A percentile compares a stretch with the other conserved stretches of the same genome.
phyloP scores from a whole-genome alignment of 495 filamentous ascomycete genomes.

The Penicillium lagena region DNA sequence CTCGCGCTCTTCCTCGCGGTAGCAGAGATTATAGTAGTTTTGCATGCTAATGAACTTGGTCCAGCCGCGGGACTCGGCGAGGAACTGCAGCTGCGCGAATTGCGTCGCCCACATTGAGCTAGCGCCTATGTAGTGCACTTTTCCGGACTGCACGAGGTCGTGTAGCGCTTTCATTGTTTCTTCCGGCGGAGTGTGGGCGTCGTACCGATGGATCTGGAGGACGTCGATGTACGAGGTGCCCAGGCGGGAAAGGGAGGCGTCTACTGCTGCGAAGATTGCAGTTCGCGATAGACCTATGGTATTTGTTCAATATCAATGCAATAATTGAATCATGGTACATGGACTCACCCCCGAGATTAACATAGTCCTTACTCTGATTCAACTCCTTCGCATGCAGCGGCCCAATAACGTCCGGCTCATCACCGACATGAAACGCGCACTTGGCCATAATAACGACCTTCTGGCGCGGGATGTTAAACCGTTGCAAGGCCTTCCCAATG shows the following conservation, averaged over 20 bases:
- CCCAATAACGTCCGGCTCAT: conserved; percentile 3
- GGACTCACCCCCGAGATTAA: too few relatives aligned
- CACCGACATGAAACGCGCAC: conserved; percentile 53
- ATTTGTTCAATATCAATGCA: too few relatives aligned
- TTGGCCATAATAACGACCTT: conserved; percentile 69
- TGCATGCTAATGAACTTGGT: conserved; percentile 68
- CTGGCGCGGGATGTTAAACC: conserved; percentile 65
- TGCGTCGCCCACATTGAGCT: conserved; percentile 25
- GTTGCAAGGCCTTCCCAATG: conserved; percentile 61
- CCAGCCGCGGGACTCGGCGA: conserved; percentile 52
- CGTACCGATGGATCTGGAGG: conserved; percentile 47
- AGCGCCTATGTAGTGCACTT: conserved; percentile 63
- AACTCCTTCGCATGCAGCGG: conserved; percentile 2
- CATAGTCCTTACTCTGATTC: conserved; percentile 24
- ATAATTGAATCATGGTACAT: too few relatives aligned
- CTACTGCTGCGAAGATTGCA: conserved; percentile 48
- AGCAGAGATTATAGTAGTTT: conserved; percentile 61
- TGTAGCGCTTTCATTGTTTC: conserved; percentile 71
- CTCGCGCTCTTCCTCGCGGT: conserved; percentile 68
- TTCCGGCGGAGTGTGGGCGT: conserved; percentile 48
- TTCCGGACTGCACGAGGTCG: conserved; percentile 57
- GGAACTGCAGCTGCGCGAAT: conserved; percentile 37
- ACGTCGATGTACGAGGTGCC: conserved; percentile 50
- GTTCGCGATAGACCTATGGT: conserved; percentile 35
- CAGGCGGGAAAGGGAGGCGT: conserved; percentile 37